These are phyloP conservation scores for Kokia cookei DNA, from an alignment of 441 rosid species.

Conservation along the genomic window DNA sequence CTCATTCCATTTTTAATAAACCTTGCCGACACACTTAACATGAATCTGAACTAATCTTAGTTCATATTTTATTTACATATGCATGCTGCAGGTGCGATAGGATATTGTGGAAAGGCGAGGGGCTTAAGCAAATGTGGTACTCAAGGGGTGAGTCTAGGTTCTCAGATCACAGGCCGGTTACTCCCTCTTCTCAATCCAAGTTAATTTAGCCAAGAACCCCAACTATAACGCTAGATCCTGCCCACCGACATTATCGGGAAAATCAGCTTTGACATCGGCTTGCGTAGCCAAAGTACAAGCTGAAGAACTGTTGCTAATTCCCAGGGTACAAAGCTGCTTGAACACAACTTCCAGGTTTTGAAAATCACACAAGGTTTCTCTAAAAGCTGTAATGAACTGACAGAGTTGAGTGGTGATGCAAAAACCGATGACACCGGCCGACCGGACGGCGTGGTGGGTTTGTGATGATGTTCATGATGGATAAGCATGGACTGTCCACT, in stretches of 20 bases:
- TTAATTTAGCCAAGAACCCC: conserved; percentile 21
- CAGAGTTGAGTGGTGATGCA: too few species aligned
- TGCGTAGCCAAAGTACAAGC: conserved; percentile 69
- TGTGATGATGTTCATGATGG: background rate
- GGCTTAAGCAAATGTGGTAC: conserved; percentile 53
- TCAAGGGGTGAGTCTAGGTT: conserved; percentile 64
- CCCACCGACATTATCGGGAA: conserved; percentile 29
- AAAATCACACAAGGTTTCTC: background rate
- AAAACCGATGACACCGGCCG: background rate
- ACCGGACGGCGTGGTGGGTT: background rate
- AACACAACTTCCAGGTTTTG: conserved; percentile 32
- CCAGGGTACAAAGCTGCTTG: conserved; percentile 48
- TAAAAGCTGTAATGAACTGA: background rate
- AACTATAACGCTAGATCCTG: conserved; percentile 16
- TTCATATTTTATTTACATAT: background rate
- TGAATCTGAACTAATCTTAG: background rate
- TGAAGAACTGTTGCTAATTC: conserved; percentile 57
- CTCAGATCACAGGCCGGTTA: conserved; percentile 74
- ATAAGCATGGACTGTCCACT: background rate
- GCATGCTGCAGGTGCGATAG: conserved; percentile 58
- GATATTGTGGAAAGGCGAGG: conserved; percentile 71
- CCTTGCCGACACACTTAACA: background rate
- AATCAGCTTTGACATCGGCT: conserved; percentile 34
- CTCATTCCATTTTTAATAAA: background rate
- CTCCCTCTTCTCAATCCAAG: conserved; percentile 51